Percentiles rank a stretch among this genome's conserved stretches.
Conservation (phyloP, 1,139 yeast species). For the Blastobotrys indianensis region DNA sequence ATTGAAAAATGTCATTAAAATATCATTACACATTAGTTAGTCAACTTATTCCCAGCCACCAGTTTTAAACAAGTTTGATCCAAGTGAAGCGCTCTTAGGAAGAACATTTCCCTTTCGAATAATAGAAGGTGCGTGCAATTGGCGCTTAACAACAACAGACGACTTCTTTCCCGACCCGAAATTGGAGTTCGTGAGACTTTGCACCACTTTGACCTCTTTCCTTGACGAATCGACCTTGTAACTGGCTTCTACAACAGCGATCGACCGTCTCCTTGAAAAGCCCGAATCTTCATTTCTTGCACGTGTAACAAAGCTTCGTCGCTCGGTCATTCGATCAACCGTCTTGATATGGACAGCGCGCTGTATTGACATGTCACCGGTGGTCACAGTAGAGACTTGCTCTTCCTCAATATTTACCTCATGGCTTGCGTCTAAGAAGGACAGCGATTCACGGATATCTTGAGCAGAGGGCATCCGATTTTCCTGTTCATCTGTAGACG, state of each 20-base stretch:
- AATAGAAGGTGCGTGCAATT: not conserved
- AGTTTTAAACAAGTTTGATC: not conserved
- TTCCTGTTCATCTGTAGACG: slow-evolving; percentile 19
- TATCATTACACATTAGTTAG: no score
- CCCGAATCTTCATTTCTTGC: not conserved
- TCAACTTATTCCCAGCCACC: not conserved
- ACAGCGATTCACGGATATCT: slow-evolving; percentile 5
- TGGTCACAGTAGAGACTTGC: not conserved
- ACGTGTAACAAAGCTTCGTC: not conserved
- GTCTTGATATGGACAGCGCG: slow-evolving; percentile 3
- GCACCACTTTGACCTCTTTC: slow-evolving; percentile 9
- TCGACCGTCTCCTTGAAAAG: slow-evolving; percentile 4
- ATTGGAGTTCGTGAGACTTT: slow-evolving; percentile 6
- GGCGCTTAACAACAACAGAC: not conserved
- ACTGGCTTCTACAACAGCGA: slow-evolving; percentile 7
- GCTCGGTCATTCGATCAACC: slow-evolving; percentile 9
- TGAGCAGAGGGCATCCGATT: slow-evolving; percentile 17
- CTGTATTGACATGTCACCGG: not conserved
- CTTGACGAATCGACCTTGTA: slow-evolving; percentile 6
- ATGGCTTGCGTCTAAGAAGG: slow-evolving; percentile 7
- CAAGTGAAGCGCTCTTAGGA: slow-evolving; percentile 1
- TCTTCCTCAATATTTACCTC: not conserved
- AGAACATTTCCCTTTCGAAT: not conserved
- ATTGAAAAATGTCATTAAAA: no score
- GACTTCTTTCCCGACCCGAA: not conserved